Base-by-base conservation (phyloP, 306 rosid species). In the Trifolium dubium region DNA sequence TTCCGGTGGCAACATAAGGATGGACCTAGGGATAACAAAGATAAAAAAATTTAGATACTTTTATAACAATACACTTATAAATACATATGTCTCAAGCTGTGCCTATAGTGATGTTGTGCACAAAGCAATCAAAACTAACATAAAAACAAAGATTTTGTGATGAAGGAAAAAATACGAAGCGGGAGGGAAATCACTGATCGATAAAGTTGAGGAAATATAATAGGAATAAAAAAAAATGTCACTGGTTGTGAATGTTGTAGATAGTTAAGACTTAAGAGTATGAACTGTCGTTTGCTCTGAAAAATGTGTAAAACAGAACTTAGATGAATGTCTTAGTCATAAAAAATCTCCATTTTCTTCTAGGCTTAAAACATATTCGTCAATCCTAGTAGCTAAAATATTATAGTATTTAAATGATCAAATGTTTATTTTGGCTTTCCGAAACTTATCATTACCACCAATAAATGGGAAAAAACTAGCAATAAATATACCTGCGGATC, bases 1-100 rank as follows among this genome's bases (percentile, higher is more conserved):
- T 91, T n/a, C 98, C 98, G 4, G 98, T 91, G 72, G 97, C 97
- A 82, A 94, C 92, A 78, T 91, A 89, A 23, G 96, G 89, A 91
- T 94, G 98, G 44, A 94, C 97, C 98, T 91, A 81, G 29, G 62
- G 59, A 78, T 72, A 62, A 31, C 73, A 84, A 12, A 39, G 55
- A 44, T 50, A 29, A 0, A n/a, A 47, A 15, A 37, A 34, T 28
- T 55, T 11, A 53, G 40, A 50, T 63, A 50, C 10, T 75, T 46
- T 58, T 15, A 56, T 49, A 73, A 64, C 8, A 32, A 73, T 23
- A 68, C 32, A 34, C 44, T 65, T 9, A 69, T 18, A 50, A 28
- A 64, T 29, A 11, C 31, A 65, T 49, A 64, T 54, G 43, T 29
- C 14, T 64, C 59, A 37, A 39, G 71, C 59, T 56, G 54, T 50